Evolutionary conservation across 1,139 yeast genomes (phyloP).

Genomic region (Hemisphaericaspora lyxosophila): DNA sequence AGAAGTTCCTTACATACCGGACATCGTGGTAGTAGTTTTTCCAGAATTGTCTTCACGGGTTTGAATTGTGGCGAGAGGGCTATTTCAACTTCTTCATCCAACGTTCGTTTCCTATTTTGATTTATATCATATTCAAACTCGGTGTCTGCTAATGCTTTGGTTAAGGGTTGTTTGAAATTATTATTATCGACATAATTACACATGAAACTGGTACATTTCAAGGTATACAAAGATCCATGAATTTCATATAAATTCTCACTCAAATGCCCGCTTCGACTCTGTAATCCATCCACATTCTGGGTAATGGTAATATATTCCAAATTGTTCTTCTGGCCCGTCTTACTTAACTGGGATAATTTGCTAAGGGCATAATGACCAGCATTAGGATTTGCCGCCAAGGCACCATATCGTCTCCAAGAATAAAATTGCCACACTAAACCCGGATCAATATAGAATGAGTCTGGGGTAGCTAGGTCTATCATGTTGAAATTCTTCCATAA

Average conservation of each 20-base stretch:
- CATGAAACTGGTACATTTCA: conserved; percentile 71
- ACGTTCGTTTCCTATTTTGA: conserved; percentile 15
- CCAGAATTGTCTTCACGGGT: conserved; percentile 49
- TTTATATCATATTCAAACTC: conserved; percentile 29
- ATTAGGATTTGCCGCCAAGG: conserved; percentile 70
- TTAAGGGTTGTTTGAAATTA: conserved; percentile 61
- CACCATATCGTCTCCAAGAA: conserved; percentile 63
- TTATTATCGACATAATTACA: conserved; percentile 61
- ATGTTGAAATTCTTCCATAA: conserved; percentile 78
- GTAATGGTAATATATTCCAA: conserved; percentile 58
- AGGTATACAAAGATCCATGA: conserved; percentile 75
- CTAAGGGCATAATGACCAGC: conserved; percentile 71
- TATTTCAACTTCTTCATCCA: conserved; percentile 9
- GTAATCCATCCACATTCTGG: conserved; percentile 81
- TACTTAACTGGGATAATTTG: conserved; percentile 30
- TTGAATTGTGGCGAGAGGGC: conserved; percentile 43
- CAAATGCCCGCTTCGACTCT: conserved; percentile 63
- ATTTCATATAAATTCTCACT: conserved; percentile 54
- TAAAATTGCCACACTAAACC: conserved; percentile 90
- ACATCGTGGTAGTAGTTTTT: conserved; percentile 67
- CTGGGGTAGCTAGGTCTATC: conserved; percentile 86
- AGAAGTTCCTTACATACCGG: conserved; percentile 63
- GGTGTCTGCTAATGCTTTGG: conserved; percentile 50
- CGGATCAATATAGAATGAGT: conserved; percentile 81
- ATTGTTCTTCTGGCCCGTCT: neutral